These are phyloP conservation scores for Kondoa subrosea DNA, from an alignment of 768 basidiomycete species.

Conservation along the genomic window DNA sequence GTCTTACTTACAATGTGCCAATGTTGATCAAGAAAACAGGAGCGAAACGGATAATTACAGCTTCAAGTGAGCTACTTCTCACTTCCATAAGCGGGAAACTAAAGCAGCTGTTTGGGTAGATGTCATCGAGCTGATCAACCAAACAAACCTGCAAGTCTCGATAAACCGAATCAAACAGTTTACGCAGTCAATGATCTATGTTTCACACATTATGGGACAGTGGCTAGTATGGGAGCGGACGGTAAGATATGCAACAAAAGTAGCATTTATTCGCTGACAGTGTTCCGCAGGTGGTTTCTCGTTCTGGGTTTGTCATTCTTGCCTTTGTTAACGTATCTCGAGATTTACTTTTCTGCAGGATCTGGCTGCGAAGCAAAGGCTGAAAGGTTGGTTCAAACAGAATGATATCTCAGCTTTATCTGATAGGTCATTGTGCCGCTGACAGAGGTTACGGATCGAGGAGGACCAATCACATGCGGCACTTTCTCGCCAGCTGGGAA, in stretches of 20 bases:
- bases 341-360: background rate
- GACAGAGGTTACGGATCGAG: slow-evolving; percentile 20
- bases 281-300: no score
- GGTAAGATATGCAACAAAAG: no score
- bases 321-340: background rate
- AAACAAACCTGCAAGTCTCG: slow-evolving; percentile 36
- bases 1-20: no score
- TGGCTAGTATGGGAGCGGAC: slow-evolving; percentile 61
- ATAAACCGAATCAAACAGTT: slow-evolving; percentile 51
- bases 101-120: no score
- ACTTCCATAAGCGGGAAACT: no score
- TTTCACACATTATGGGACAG: slow-evolving; percentile 76
- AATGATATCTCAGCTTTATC: background rate
- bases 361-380: slow-evolving; percentile 59
- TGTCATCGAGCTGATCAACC: slow-evolving; percentile 38
- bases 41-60: background rate
- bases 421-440: background rate
- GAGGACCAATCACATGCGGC: slow-evolving; percentile 61
- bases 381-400: no score
- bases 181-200: slow-evolving; percentile 71
- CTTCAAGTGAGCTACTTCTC: no score
- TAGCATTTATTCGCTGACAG: no score
- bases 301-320: slow-evolving; percentile 62
- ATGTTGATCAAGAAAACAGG: no score
- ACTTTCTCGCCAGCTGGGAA: slow-evolving; percentile 73